phyloP scores from a whole-genome alignment of 306 rosid species.

The Prunus mongolica region DNA sequence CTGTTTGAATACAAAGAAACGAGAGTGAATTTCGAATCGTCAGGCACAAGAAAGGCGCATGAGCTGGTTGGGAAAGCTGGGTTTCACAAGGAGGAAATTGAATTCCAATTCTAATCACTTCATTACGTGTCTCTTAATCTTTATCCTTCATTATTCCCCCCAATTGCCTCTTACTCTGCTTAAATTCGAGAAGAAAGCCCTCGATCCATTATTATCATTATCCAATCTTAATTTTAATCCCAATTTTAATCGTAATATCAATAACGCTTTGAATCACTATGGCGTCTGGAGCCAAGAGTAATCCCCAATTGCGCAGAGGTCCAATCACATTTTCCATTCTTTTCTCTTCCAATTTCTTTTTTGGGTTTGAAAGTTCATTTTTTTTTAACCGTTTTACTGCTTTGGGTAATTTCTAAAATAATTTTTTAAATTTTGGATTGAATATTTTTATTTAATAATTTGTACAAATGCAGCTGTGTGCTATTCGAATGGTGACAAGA shows the following conservation, averaged over 20 bases:
- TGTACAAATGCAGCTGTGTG: conserved; percentile 44
- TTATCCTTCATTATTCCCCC: conserved; percentile 75
- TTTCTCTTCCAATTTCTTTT: not conserved
- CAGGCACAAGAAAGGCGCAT: conserved; percentile 55
- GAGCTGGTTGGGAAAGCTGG: conserved; percentile 93
- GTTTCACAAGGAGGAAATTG: conserved; percentile 43
- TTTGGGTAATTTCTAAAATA: not conserved
- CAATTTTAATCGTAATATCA: conserved; percentile 9
- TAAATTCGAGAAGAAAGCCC: conserved; percentile 36
- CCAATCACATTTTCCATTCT: not conserved
- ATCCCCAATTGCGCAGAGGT: conserved; percentile 85
- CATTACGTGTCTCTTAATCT: conserved; percentile 70
- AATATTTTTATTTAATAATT: too few species aligned
- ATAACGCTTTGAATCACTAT: conserved; percentile 35
- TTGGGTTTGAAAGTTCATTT: not conserved
- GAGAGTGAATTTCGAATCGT: not conserved
- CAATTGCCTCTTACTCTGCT: conserved; percentile 49
- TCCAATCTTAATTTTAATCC: conserved; percentile 7
- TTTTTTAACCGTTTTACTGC: not conserved
- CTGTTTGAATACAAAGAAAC: conserved; percentile 1
- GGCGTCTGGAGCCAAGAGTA: conserved; percentile 68
- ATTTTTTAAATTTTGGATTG: conserved; percentile 7
- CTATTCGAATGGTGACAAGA: conserved; percentile 37
- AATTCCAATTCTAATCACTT: conserved; percentile 74
- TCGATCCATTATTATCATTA: conserved; percentile 36